Base-by-base conservation (phyloP, 805 yeast genomes). In the Priceomyces castillae region DNA sequence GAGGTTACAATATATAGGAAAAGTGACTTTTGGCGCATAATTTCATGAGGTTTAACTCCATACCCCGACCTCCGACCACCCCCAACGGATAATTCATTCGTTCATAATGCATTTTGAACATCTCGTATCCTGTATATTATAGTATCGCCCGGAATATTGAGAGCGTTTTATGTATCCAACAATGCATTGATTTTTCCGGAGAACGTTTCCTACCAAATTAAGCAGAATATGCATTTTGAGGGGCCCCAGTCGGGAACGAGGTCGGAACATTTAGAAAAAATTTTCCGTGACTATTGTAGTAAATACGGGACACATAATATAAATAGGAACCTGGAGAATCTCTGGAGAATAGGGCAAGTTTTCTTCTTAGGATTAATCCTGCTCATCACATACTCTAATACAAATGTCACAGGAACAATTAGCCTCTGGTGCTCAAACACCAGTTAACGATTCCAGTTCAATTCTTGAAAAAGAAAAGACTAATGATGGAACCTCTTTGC, bases 341-440 rank as follows among this genome's bases (percentile, higher is more conserved):
- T 28, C 10, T 28, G 31, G 10, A 5, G 5, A 28, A 28, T n/a
- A n/a, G n/a, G 15, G 7, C 15, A 28, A 12, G n/a, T 28, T 28
- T n/a, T 28, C 31, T 11, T 28, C 15, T 12, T n/a, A 28, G 15
- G 10, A n/a, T n/a, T 28, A 10, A 11, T 28, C 15, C 15, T 28
- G 15, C 10, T 28, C 15, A n/a, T 28, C 4, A n/a, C 31, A 28
- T 22, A 11, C 10, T 28, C 31, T 6, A 10, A 18, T 10, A 19
- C 7, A n/a, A 23, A 37, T 37, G 40, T 37, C 64, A 41, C 51
- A 54, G 42, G 57, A 57, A 44, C 58, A 61, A 44, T 40, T 54
- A 23, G 34, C 49, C 19, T 56, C 69, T 37, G 69, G 65, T 41
- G 58, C 52, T 39, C 65, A 58, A 41, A 65, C 72, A 37, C 71